phyloP scores from a whole-genome alignment of 2,329 filamentous ascomycete genomes.

The Scytalidium sp. region DNA sequence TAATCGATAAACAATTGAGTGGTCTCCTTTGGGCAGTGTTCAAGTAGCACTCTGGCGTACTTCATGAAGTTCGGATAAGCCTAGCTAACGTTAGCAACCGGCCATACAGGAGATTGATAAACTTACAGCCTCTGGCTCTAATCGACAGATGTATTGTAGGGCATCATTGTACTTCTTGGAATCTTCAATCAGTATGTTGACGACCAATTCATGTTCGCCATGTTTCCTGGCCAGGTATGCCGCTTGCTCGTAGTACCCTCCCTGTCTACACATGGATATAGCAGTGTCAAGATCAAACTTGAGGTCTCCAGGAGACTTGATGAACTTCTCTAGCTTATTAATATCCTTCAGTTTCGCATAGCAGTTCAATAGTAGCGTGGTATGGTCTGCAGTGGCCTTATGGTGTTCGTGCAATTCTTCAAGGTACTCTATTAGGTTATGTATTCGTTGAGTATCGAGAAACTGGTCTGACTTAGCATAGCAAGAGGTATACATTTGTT shows the following conservation, averaged over 20 bases:
- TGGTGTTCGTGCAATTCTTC: slow-evolving; percentile 95
- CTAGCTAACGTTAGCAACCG: slow-evolving; percentile 35
- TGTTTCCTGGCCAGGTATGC: slow-evolving; percentile 94
- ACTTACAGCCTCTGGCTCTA: slow-evolving; percentile 74
- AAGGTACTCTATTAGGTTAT: slow-evolving; percentile 94
- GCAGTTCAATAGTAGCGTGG: slow-evolving; percentile 90
- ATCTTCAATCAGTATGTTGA: slow-evolving; percentile 94
- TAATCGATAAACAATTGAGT: slow-evolving; percentile 92
- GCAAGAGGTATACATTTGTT: not conserved
- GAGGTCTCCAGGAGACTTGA: slow-evolving; percentile 89
- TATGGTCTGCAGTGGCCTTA: slow-evolving; percentile 91
- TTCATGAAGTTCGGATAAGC: slow-evolving; percentile 91
- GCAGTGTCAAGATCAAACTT: slow-evolving; percentile 97
- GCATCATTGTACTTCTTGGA: slow-evolving; percentile 88
- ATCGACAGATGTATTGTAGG: slow-evolving; percentile 83
- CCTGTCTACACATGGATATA: slow-evolving; percentile 95
- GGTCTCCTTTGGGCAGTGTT: slow-evolving; percentile 78
- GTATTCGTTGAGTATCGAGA: slow-evolving; percentile 93
- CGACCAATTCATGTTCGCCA: slow-evolving; percentile 87
- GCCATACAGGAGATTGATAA: not conserved
- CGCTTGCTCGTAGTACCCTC: slow-evolving; percentile 94
- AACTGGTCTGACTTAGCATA: slow-evolving; percentile 54
- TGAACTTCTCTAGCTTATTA: slow-evolving; percentile 92
- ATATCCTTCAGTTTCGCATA: slow-evolving; percentile 98
- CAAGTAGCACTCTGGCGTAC: slow-evolving; percentile 86